These are phyloP conservation scores for Solanum paucissectum DNA, from an alignment of 257 asterid species.

Conservation along the genomic window DNA sequence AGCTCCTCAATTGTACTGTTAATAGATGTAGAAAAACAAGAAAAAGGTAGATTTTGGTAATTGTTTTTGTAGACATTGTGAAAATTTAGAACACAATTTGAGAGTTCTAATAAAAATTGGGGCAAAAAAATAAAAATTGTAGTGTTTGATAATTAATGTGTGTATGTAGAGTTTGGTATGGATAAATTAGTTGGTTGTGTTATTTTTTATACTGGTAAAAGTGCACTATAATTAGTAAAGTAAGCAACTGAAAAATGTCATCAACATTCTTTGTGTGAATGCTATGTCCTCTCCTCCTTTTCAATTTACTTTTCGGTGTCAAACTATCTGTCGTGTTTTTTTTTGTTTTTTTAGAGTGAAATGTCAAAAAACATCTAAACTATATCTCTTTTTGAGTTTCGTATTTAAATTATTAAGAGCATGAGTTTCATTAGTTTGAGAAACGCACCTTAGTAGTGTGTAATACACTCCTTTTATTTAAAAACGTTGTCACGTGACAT, in stretches of 20 bases:
- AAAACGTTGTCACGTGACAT: rapidly evolving
- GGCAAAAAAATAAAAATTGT: background rate
- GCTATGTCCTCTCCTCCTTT: background rate
- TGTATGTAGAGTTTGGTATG: background rate
- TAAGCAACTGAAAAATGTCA: background rate
- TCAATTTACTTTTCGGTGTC: background rate
- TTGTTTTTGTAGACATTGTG: background rate
- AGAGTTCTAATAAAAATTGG: background rate
- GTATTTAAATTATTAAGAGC: background rate
- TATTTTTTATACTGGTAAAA: background rate
- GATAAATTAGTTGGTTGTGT: background rate
- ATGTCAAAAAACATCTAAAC: too few species aligned
- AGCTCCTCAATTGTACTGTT: conserved; percentile 5
- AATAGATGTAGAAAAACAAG: background rate
- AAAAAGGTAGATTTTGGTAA: background rate
- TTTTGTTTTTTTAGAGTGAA: background rate
- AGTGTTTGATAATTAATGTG: background rate
- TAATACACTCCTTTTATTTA: background rate
- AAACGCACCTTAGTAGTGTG: too few species aligned
- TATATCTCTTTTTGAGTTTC: too few species aligned
- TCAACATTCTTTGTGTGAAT: background rate
- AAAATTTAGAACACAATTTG: background rate
- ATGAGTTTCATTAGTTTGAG: too few species aligned
- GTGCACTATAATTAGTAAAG: background rate
- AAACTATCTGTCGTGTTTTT: too few species aligned